Conservation (phyloP, 2,329 filamentous ascomycete species). For the Talaromyces piceae region DNA sequence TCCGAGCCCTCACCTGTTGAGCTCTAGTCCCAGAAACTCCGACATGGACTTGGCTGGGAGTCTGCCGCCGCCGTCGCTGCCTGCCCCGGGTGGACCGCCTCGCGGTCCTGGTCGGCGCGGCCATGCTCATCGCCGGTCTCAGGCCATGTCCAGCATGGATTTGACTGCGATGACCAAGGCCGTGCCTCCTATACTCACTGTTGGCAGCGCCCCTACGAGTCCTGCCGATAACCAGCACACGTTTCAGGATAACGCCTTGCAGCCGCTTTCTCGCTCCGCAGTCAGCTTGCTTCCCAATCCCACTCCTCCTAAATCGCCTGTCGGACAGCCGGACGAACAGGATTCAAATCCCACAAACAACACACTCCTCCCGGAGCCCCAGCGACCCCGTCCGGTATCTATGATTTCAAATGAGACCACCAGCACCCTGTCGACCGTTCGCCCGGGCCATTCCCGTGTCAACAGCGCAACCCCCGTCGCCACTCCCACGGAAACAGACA, state of each 20-base stretch:
- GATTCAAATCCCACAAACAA: conserved; percentile 1
- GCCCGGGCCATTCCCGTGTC: conserved; percentile 63
- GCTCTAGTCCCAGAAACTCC: conserved; percentile 30
- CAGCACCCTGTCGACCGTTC: conserved; percentile 62
- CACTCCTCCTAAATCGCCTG: conserved; percentile 28
- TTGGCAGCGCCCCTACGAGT: conserved; percentile 52
- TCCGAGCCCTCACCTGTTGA: conserved; percentile 56
- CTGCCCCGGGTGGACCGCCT: conserved; percentile 31
- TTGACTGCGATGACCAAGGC: conserved; percentile 50
- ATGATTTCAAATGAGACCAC: conserved; percentile 78
- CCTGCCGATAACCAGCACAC: conserved; percentile 35
- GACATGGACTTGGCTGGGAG: conserved; percentile 10
- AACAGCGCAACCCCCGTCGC: conserved; percentile 46
- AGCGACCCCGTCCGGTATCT: conserved; percentile 63
- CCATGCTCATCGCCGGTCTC: conserved; percentile 74
- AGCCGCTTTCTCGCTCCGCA: conserved; percentile 29
- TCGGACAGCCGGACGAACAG: conserved; percentile 15
- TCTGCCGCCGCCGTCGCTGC: conserved; percentile 15
- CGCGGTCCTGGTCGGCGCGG: conserved; percentile 54
- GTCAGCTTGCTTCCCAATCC: conserved; percentile 19
- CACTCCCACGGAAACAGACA: conserved; percentile 1
- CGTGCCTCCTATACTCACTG: conserved; percentile 20
- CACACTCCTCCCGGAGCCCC: conserved; percentile 9
- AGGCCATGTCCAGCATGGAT: conserved; percentile 76
- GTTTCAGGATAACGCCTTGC: conserved; percentile 22